A percentile compares a stretch with the other conserved stretches of the same genome.
Evolutionary conservation across 2,329 filamentous ascomycete species (phyloP).

Genomic region (Cytospora mali): DNA sequence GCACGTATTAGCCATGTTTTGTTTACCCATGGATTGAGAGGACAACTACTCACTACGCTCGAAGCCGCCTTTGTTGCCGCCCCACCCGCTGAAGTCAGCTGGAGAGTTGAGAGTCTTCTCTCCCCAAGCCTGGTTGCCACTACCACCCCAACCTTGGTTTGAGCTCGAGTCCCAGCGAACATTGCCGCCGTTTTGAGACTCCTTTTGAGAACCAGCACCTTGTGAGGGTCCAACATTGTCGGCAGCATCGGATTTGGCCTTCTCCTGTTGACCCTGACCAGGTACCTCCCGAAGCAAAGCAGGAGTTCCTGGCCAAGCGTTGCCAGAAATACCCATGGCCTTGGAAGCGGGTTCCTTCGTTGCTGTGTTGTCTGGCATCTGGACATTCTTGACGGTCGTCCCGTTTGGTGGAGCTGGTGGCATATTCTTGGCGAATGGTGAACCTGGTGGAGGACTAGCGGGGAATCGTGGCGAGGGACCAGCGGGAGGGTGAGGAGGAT

Average conservation of each 20-base stretch:
- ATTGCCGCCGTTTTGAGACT: not conserved
- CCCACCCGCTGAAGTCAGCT: slow-evolving; percentile 5
- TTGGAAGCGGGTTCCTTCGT: slow-evolving; percentile 5
- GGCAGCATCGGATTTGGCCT: slow-evolving; percentile 5
- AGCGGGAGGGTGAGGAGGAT: not conserved
- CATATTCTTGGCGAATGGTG: not conserved
- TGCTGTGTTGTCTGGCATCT: not conserved
- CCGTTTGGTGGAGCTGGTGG: not conserved
- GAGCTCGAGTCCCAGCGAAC: not conserved
- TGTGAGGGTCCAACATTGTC: slow-evolving; percentile 20
- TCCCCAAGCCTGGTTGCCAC: not conserved
- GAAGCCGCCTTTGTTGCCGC: not conserved
- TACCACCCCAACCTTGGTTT: slow-evolving; percentile 6
- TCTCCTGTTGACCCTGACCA: slow-evolving; percentile 1
- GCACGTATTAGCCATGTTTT: not conserved
- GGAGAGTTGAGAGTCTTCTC: not conserved
- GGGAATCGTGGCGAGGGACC: not conserved
- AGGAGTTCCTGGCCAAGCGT: slow-evolving; percentile 6
- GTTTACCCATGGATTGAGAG: not conserved
- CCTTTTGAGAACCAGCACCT: not conserved
- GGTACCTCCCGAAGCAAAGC: not conserved
- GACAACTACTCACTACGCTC: slow-evolving; percentile 9
- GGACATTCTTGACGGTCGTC: not conserved
- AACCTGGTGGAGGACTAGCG: slow-evolving; percentile 10
- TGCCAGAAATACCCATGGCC: slow-evolving; percentile 15